A percentile compares a stretch with the other conserved stretches of the same genome.
phyloP scores from a whole-genome alignment of 768 basidiomycete species.

The Fomitopsis pulvina region DNA sequence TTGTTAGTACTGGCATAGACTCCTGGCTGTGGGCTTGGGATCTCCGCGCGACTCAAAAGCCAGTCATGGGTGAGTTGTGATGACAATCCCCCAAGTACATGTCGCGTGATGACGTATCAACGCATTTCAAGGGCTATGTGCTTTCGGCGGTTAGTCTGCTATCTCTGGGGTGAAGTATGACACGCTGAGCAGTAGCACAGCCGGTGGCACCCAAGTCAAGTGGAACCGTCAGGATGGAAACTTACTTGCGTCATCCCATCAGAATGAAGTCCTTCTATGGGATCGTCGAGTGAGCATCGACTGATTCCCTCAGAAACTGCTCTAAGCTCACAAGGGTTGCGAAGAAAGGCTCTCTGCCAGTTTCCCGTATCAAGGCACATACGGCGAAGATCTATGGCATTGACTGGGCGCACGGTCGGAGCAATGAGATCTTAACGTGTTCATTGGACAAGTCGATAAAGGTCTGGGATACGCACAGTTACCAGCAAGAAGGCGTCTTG shows the following conservation, averaged over 20 bases:
- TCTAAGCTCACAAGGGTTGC: too few species aligned
- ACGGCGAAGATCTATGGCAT: slow-evolving; percentile 94
- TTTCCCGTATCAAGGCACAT: slow-evolving; percentile 73
- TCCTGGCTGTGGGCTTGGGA: slow-evolving; percentile 97
- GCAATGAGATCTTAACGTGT: slow-evolving; percentile 87
- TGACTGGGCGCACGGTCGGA: slow-evolving; percentile 79
- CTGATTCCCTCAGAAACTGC: background rate
- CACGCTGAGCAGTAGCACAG: slow-evolving; percentile 30
- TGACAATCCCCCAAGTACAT: background rate
- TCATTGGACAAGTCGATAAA: slow-evolving; percentile 94
- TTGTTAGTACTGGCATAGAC: slow-evolving; percentile 89
- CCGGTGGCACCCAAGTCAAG: slow-evolving; percentile 91
- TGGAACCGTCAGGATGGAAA: slow-evolving; percentile 90
- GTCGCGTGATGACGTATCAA: background rate
- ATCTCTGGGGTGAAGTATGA: background rate
- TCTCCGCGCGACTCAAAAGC: slow-evolving; percentile 47
- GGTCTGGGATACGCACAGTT: slow-evolving; percentile 60
- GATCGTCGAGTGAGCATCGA: slow-evolving; percentile 69
- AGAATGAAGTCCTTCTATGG: slow-evolving; percentile 87
- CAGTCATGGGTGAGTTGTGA: slow-evolving; percentile 56
- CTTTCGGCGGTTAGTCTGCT: slow-evolving; percentile 41
- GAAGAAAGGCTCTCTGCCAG: slow-evolving; percentile 84
- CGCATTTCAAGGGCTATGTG: slow-evolving; percentile 42
- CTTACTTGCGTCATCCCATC: slow-evolving; percentile 85
- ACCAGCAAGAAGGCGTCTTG: slow-evolving; percentile 2